These are phyloP conservation scores for Avicennia marina DNA, from an alignment of 257 asterid species.

Conservation along the genomic window DNA sequence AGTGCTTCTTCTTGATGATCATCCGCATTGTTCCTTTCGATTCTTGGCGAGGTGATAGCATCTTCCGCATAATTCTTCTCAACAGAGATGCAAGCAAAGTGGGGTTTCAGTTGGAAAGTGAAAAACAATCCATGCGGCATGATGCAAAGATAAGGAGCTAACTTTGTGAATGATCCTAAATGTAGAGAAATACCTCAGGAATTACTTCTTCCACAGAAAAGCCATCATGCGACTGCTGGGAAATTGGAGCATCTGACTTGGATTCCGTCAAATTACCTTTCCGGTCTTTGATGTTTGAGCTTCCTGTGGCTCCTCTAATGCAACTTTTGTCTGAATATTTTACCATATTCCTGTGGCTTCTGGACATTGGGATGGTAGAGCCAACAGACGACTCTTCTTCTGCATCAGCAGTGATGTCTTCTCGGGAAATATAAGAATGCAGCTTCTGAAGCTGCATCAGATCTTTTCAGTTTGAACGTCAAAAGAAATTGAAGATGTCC, in stretches of 20 bases:
- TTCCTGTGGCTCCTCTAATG: conserved; percentile 18
- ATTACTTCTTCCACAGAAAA: conserved; percentile 37
- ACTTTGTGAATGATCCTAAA: neutral
- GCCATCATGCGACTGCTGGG: conserved; percentile 26
- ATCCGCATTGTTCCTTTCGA: conserved; percentile 19
- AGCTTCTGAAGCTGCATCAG: conserved; percentile 33
- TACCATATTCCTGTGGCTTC: conserved; percentile 17
- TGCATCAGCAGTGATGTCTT: conserved; percentile 18
- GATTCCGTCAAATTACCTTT: conserved; percentile 76
- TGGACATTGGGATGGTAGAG: neutral
- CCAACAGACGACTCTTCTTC: neutral
- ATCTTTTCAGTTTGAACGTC: conserved; percentile 20
- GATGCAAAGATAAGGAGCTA: no score
- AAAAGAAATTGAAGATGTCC: conserved; percentile 11
- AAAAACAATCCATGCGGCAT: neutral
- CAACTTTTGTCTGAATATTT: conserved; percentile 19
- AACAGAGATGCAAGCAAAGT: conserved; percentile 7
- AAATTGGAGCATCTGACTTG: conserved; percentile 50
- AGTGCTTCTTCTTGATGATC: no score
- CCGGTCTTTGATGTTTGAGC: conserved; percentile 50
- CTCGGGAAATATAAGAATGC: conserved; percentile 13
- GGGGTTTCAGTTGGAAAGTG: conserved; percentile 6
- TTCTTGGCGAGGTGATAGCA: conserved; percentile 18
- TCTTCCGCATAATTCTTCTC: conserved; percentile 39
- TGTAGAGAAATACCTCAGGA: conserved; percentile 38